Percentiles rank a stretch among this genome's conserved stretches.
phyloP scores from a whole-genome alignment of 73 alveolate species.

The Strombidium stylifer region DNA sequence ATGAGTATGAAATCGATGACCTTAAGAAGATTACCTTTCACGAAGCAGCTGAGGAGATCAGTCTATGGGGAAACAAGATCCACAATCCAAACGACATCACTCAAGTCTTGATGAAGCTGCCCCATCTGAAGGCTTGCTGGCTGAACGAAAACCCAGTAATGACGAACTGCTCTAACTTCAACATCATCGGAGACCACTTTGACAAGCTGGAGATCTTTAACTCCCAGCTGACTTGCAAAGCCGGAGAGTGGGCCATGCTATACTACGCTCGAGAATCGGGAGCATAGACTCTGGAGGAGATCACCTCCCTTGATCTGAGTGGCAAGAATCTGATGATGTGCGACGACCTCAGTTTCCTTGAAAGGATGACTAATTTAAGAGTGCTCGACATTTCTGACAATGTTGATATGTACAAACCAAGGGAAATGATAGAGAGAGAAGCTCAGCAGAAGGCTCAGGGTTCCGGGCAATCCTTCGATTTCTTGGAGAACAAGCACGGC shows the following conservation, averaged over 20 bases:
- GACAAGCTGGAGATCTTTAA: constrained; percentile 71
- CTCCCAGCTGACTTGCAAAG: constrained; percentile 71
- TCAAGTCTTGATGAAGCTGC: constrained; percentile 25
- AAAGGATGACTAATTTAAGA: constrained; percentile 21
- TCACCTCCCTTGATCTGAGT: constrained; percentile 64
- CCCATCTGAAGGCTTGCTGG: constrained; percentile 78
- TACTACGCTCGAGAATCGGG: constrained; percentile 58
- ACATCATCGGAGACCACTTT: constrained; percentile 59
- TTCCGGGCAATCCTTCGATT: constrained; percentile 14
- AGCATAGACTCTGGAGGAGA: constrained; percentile 45
- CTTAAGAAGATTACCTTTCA: constrained; percentile 4
- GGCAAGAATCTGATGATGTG: constrained; percentile 61
- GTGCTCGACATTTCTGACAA: constrained; percentile 46
- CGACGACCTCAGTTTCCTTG: constrained; percentile 36
- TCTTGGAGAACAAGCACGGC: constrained; percentile 8
- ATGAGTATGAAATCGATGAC: constrained; percentile 24
- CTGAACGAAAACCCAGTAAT: constrained; percentile 78
- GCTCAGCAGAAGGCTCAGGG: constrained; percentile 43
- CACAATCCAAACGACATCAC: constrained; percentile 54
- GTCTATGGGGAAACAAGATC: constrained; percentile 43
- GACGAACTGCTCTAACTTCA: constrained; percentile 61
- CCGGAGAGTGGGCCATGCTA: constrained; percentile 77
- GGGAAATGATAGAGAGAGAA: constrained; percentile 35
- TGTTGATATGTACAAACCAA: constrained; percentile 45
- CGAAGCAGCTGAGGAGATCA: constrained; percentile 27